These are phyloP conservation scores for Melanopsichium pennsylvanicum DNA, from an alignment of 1,284 basidiomycete species.

Conservation along the genomic window DNA sequence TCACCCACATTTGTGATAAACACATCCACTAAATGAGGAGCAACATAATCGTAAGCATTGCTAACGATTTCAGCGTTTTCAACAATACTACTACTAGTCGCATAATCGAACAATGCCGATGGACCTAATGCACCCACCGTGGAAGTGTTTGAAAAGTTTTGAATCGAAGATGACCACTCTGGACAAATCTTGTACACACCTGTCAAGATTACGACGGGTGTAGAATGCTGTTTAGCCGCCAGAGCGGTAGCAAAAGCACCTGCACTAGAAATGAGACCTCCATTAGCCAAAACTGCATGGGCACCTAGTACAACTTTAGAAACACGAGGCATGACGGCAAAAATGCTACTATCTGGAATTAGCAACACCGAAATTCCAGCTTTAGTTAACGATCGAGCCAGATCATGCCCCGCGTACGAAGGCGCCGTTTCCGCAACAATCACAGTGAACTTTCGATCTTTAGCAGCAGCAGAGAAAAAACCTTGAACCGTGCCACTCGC, in stretches of 20 bases:
- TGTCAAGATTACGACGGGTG: conserved; percentile 90
- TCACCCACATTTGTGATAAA: conserved; percentile 86
- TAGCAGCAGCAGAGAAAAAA: conserved; percentile 88
- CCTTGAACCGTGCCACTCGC: conserved; percentile 85
- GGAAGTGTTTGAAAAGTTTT: conserved; percentile 14
- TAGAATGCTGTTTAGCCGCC: conserved; percentile 89
- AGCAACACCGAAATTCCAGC: conserved; percentile 92
- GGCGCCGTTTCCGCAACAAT: conserved; percentile 95
- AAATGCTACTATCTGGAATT: conserved; percentile 92
- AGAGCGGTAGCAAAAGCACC: conserved; percentile 85
- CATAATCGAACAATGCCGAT: conserved; percentile 69
- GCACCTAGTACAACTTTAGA: conserved; percentile 95
- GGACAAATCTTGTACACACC: conserved; percentile 97
- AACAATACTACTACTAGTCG: conserved; percentile 69
- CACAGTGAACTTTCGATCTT: conserved; percentile 91
- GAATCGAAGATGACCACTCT: conserved; percentile 80
- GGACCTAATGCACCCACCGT: conserved; percentile 18
- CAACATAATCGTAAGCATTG: conserved; percentile 92
- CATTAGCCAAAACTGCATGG: conserved; percentile 92
- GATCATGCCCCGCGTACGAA: conserved; percentile 84
- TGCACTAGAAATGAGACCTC: conserved; percentile 87
- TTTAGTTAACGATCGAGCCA: conserved; percentile 74
- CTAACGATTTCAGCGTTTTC: conserved; percentile 88
- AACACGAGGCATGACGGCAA: conserved; percentile 93
- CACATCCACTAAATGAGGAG: conserved; percentile 87